Base-by-base conservation (phyloP, 2,329 filamentous ascomycete species). In the Diaporthe sp. region DNA sequence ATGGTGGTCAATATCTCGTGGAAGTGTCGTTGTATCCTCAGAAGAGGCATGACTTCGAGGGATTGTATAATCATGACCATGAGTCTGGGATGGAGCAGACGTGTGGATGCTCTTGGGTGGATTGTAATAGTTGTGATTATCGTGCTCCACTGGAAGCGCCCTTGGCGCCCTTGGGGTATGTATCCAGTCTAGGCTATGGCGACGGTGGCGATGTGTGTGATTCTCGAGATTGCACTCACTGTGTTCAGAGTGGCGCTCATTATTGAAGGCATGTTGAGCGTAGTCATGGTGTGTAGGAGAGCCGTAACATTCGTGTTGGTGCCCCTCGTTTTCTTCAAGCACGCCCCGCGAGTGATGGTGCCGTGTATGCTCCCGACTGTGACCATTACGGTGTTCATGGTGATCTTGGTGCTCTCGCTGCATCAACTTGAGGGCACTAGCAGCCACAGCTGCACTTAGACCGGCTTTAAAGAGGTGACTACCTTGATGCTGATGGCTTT, bases 401-500 rank as follows among this genome's bases (percentile, higher is more conserved):
- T 74, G 57, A 12, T 77, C 75, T n/a, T 33, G 19, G 35, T 75
- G 74, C 47, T 78, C 77, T 13, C 76, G 77, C 19, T 55, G 47
- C 74, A 77, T 72, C 77, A 77, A 75, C 38, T 75, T 74, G 52
- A 79, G 77, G n/a, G 78, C 77, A 4, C 74, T 74, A 9, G 74
- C 73, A 15, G 78, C 77, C 15, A 77, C 72, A 22, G 72, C 76
- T 30, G 73, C 77, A 40, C 75, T 68, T 17, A 80, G 40, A 1
- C 76, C 76, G 17, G 77, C 76, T 58, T 77, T 78, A 52, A 75
- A 71, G 19, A 78, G 75, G 54, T 79, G 78, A 50, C 69, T 64
- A 17, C 54, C 64, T 55, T 74, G 77, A 74, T 77, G 72, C 17
- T 76, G 60, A 19, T 76, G 76, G 67, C 68, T 74, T n/a, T 73